Conservation (phyloP, 306 rosid species). For the Citrullus mucosospermus region DNA sequence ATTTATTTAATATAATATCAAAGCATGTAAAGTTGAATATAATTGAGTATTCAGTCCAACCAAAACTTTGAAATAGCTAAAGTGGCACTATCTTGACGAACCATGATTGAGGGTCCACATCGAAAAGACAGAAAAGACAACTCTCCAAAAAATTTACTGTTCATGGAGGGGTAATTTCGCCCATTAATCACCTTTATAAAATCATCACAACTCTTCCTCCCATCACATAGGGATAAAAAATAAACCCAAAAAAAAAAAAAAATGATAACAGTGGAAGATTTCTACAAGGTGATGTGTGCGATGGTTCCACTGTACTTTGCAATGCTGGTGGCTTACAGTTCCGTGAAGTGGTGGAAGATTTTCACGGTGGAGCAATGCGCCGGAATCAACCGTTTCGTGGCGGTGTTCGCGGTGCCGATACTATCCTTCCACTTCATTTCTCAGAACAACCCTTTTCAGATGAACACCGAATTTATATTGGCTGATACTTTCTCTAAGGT, state of each 20-base stretch:
- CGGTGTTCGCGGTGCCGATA: conserved; percentile 32
- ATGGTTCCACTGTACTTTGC: conserved; percentile 36
- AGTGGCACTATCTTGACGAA: no score
- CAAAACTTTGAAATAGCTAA: no score
- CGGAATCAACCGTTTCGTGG: conserved; percentile 39
- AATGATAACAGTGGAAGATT: conserved; percentile 23
- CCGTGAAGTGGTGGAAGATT: conserved; percentile 32
- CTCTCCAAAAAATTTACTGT: not conserved
- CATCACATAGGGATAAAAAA: not conserved
- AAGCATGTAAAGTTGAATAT: no score
- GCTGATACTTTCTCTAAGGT: conserved; percentile 31
- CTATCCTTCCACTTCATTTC: conserved; percentile 35
- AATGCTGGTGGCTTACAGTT: conserved; percentile 28
- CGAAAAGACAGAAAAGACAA: no score
- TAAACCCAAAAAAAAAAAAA: no score
- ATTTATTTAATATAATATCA: no score
- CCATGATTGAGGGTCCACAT: no score
- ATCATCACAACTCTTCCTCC: not conserved
- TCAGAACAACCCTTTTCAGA: conserved; percentile 28
- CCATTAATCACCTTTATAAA: not conserved
- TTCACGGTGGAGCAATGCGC: conserved; percentile 31
- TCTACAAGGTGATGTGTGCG: conserved; percentile 38
- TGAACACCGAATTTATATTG: conserved; percentile 29
- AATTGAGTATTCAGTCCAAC: no score
- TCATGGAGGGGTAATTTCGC: not conserved